Evolutionary conservation across 805 yeast genomes (phyloP).

Genomic region (Nematodospora valgi): DNA sequence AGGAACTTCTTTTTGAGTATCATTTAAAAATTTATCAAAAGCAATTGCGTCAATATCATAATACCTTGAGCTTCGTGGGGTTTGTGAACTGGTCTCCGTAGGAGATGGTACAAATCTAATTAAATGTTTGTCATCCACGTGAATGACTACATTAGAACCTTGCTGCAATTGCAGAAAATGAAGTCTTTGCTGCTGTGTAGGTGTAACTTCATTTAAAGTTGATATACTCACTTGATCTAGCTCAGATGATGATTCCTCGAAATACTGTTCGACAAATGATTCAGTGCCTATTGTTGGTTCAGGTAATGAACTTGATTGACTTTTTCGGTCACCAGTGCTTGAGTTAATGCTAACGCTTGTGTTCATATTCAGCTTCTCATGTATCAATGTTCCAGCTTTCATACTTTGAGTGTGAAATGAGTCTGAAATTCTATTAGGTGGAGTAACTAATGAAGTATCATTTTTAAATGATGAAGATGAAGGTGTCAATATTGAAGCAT

Average conservation of each 20-base stretch:
- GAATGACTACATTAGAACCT: not conserved
- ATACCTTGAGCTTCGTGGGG: slow-evolving; percentile 1
- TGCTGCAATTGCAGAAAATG: too few relatives aligned
- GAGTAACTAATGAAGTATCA: not conserved
- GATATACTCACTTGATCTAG: not conserved
- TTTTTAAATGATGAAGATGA: not conserved
- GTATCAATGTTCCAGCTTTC: not conserved
- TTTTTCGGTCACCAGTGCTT: not conserved
- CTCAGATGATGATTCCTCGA: slow-evolving; percentile 3
- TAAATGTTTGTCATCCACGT: slow-evolving; percentile 4
- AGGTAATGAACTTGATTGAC: slow-evolving; percentile 5
- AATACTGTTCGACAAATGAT: slow-evolving; percentile 9
- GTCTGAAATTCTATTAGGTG: not conserved
- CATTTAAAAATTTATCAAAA: slow-evolving; percentile 11
- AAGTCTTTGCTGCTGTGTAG: not conserved
- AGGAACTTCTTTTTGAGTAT: slow-evolving; percentile 12
- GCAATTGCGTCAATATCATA: slow-evolving; percentile 1
- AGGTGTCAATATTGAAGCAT: slow-evolving; percentile 1
- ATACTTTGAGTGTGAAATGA: not conserved
- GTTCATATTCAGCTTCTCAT: not conserved
- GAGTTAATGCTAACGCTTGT: not conserved
- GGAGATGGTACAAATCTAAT: slow-evolving; percentile 4
- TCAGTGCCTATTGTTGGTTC: slow-evolving; percentile 8
- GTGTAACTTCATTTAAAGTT: not conserved
- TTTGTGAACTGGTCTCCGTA: not conserved